A percentile compares a stretch with the other conserved stretches of the same genome.
These are phyloP conservation scores for Blastocystis sp. DNA, from an alignment of 352 stramenopile genomes.

Conservation along the genomic window DNA sequence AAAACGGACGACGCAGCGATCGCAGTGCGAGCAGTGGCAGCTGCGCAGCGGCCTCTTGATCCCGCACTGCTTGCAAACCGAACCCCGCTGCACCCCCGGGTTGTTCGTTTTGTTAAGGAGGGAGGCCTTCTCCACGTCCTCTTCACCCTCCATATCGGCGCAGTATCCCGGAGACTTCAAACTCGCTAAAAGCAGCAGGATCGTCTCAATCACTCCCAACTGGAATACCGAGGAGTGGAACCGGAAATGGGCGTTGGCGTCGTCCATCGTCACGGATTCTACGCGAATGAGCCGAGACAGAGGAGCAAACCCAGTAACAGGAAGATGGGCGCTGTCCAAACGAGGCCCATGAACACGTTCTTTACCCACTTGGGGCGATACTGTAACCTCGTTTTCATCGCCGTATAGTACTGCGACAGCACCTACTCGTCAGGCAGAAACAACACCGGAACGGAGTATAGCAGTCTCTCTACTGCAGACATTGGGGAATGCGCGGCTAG, in stretches of 20 bases:
- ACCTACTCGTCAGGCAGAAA: background rate
- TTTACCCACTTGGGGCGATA: slow-evolving; percentile 6
- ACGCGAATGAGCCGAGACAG: background rate
- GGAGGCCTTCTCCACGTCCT: slow-evolving; percentile 56
- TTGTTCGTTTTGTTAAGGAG: slow-evolving; percentile 15
- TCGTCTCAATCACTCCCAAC: background rate
- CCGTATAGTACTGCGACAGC: slow-evolving; percentile 20
- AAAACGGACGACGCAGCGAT: slow-evolving; percentile 57
- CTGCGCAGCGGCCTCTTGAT: slow-evolving; percentile 52
- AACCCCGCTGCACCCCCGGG: background rate
- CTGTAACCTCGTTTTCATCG: slow-evolving; percentile 29
- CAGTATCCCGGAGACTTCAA: slow-evolving; percentile 36
- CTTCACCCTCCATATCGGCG: slow-evolving; percentile 46
- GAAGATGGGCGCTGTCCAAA: slow-evolving; percentile 16
- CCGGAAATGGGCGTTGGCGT: background rate
- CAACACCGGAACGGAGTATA: too few species aligned
- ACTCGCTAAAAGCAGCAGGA: slow-evolving; percentile 23
- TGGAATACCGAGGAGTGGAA: background rate
- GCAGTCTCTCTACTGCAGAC: too few species aligned
- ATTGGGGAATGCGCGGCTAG: too few species aligned
- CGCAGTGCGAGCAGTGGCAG: slow-evolving; percentile 35
- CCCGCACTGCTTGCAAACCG: slow-evolving; percentile 31
- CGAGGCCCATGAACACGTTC: slow-evolving; percentile 24
- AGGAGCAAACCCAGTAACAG: background rate
- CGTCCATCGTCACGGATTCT: background rate